phyloP scores from a whole-genome alignment of 2,329 filamentous ascomycete genomes.

The Cercospora brassicicola region DNA sequence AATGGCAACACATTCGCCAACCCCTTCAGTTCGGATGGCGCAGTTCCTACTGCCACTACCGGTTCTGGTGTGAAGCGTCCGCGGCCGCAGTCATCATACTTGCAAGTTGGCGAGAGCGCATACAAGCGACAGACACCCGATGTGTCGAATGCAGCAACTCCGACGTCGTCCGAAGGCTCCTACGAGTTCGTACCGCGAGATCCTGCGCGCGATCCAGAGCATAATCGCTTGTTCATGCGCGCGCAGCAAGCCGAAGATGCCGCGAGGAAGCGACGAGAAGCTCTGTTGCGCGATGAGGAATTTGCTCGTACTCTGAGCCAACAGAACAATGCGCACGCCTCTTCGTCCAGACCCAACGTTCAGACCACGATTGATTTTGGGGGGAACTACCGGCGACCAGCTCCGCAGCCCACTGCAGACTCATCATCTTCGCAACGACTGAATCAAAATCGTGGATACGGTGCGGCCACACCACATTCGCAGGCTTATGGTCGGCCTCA shows the following conservation, averaged over 20 bases:
- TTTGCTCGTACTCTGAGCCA: slow-evolving; percentile 35
- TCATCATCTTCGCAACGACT: slow-evolving; percentile 14
- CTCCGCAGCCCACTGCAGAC: slow-evolving; percentile 21
- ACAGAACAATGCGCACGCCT: slow-evolving; percentile 19
- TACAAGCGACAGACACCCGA: slow-evolving; percentile 37
- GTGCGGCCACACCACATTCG: neutral
- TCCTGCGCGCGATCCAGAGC: slow-evolving; percentile 8
- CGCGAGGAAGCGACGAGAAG: slow-evolving; percentile 19
- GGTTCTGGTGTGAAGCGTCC: slow-evolving; percentile 27
- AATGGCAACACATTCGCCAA: slow-evolving; percentile 3
- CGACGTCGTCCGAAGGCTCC: slow-evolving; percentile 31
- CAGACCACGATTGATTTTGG: slow-evolving; percentile 36
- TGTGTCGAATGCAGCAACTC: slow-evolving; percentile 29
- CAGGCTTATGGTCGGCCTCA: slow-evolving; percentile 8
- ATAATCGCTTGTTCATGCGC: slow-evolving; percentile 15
- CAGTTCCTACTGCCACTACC: neutral
- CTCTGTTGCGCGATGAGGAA: slow-evolving; percentile 28
- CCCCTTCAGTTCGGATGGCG: neutral
- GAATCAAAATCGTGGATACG: neutral
- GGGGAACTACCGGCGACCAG: slow-evolving; percentile 31
- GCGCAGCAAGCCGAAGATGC: slow-evolving; percentile 19
- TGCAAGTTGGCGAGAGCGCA: slow-evolving; percentile 25
- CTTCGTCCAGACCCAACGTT: slow-evolving; percentile 30
- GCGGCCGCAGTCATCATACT: slow-evolving; percentile 19
- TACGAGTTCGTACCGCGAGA: slow-evolving; percentile 25